Evolutionary conservation across 371 early-diverging fungal genomes (phyloP).

Genomic region (Mortierella sp.): DNA sequence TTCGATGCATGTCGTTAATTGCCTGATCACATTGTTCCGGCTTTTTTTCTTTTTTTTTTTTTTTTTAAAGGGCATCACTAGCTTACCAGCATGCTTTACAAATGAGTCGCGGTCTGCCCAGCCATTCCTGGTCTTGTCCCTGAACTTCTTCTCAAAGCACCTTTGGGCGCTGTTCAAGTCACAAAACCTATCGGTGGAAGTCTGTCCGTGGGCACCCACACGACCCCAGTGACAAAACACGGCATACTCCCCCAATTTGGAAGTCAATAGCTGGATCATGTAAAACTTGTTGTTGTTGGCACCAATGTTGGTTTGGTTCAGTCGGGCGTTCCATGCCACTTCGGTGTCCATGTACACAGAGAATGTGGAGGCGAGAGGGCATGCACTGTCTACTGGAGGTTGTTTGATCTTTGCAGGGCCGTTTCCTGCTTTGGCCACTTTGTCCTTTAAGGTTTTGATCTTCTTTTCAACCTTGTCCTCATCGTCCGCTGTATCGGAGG

Average conservation of each 20-base stretch:
- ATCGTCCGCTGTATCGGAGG: constrained; percentile 16
- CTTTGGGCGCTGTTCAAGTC: constrained; percentile 44
- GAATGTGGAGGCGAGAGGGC: constrained; percentile 4
- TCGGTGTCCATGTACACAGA: constrained; percentile 56
- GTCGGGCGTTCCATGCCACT: constrained; percentile 62
- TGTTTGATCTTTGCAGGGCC: constrained; percentile 49
- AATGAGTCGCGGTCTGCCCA: constrained; percentile 67
- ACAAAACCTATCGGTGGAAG: not conserved
- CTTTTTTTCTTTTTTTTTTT: no score
- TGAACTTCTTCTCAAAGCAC: constrained; percentile 62
- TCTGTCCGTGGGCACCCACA: constrained; percentile 64
- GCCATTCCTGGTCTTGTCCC: constrained; percentile 65
- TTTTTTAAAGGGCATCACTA: not conserved
- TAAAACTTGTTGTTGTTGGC: constrained; percentile 77
- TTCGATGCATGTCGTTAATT: no score
- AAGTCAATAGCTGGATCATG: constrained; percentile 64
- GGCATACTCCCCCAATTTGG: constrained; percentile 12
- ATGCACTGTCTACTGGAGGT: constrained; percentile 54
- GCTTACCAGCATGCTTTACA: constrained; percentile 56
- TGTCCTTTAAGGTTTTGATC: constrained; percentile 33
- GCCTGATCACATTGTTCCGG: no score
- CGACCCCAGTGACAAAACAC: constrained; percentile 66
- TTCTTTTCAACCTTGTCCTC: constrained; percentile 39
- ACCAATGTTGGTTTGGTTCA: constrained; percentile 73
- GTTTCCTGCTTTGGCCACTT: constrained; percentile 31